A percentile compares a stretch with the other conserved stretches of the same genome.
Conservation (phyloP, 2,329 filamentous ascomycete genomes). For the Phialophora macrospora region DNA sequence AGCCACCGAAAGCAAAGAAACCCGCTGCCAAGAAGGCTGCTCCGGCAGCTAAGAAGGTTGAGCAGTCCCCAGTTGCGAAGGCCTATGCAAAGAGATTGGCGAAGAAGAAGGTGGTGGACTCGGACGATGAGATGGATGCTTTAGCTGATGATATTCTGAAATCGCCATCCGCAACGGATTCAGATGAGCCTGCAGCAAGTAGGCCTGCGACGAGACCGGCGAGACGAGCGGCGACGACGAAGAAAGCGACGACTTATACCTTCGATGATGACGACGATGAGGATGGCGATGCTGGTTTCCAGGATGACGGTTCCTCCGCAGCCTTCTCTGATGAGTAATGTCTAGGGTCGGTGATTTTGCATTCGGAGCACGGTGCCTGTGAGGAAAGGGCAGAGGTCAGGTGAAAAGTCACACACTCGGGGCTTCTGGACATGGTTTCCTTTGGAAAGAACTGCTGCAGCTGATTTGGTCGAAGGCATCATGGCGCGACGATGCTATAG, state of each 20-base stretch:
- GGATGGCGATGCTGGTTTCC: conserved; percentile 18
- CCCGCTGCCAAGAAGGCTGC: conserved; percentile 52
- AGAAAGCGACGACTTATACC: conserved; percentile 50
- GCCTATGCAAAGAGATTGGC: conserved; percentile 58
- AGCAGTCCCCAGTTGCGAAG: conserved; percentile 71
- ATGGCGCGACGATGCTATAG: neutral
- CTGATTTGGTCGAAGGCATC: neutral
- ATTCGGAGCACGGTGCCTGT: neutral
- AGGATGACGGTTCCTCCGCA: conserved; percentile 29
- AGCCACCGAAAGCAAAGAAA: conserved; percentile 36
- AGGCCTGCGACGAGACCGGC: conserved; percentile 47
- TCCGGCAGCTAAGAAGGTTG: conserved; percentile 42
- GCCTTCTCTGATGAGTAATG: conserved; percentile 29
- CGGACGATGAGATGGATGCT: conserved; percentile 54
- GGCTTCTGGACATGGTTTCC: neutral
- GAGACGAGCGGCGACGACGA: conserved; percentile 49
- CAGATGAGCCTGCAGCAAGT: conserved; percentile 39
- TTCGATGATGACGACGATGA: conserved; percentile 40
- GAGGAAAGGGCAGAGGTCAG: neutral
- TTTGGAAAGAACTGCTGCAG: neutral
- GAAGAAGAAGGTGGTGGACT: conserved; percentile 53
- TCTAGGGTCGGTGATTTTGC: neutral
- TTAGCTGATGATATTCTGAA: conserved; percentile 55
- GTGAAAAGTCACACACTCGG: neutral
- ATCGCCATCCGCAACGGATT: conserved; percentile 44